Evolutionary conservation across 2,329 filamentous ascomycete genomes (phyloP).

Genomic region (Niveomyces coronatus): DNA sequence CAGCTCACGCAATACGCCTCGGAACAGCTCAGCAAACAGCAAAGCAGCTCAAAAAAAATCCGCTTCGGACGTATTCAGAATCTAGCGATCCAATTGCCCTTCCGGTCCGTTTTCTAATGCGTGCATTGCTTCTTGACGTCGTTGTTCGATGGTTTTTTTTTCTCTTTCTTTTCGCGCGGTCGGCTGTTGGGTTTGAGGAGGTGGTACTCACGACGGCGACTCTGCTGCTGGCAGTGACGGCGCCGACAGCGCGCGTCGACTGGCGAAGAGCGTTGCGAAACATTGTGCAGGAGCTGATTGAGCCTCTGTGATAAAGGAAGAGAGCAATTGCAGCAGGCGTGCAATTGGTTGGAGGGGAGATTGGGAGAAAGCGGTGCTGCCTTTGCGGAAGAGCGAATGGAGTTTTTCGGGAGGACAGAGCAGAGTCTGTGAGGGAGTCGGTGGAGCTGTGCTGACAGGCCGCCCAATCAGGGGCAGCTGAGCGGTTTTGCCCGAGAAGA

Average conservation of each 20-base stretch:
- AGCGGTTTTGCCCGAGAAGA: conserved; percentile 29
- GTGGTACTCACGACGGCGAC: conserved; percentile 89
- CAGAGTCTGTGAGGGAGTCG: conserved; percentile 32
- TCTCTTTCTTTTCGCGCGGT: too few relatives aligned
- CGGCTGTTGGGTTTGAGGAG: conserved; percentile 30
- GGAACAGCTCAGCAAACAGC: conserved; percentile 21
- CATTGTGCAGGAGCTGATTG: conserved; percentile 56
- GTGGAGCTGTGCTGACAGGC: conserved; percentile 26
- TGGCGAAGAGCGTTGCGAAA: conserved; percentile 98
- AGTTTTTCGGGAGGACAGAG: conserved; percentile 33
- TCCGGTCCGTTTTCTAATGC: conserved; percentile 19
- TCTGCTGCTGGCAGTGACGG: conserved; percentile 85
- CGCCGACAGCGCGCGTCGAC: conserved; percentile 89
- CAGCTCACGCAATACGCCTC: too few relatives aligned
- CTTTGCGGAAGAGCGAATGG: conserved; percentile 35
- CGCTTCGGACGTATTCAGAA: conserved; percentile 10
- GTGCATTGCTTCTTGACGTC: conserved; percentile 25
- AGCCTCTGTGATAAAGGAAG: conserved; percentile 40
- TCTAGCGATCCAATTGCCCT: conserved; percentile 26
- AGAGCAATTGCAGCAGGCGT: conserved; percentile 53
- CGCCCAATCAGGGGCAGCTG: conserved; percentile 25
- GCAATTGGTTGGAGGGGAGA: conserved; percentile 54
- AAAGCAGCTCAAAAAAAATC: conserved; percentile 14
- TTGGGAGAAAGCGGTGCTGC: conserved; percentile 42
- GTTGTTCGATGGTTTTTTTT: conserved; percentile 34